Percentiles rank a stretch among this genome's conserved stretches.
Conservation (phyloP, 2,329 filamentous ascomycete species). For the Scytalidium sp. region DNA sequence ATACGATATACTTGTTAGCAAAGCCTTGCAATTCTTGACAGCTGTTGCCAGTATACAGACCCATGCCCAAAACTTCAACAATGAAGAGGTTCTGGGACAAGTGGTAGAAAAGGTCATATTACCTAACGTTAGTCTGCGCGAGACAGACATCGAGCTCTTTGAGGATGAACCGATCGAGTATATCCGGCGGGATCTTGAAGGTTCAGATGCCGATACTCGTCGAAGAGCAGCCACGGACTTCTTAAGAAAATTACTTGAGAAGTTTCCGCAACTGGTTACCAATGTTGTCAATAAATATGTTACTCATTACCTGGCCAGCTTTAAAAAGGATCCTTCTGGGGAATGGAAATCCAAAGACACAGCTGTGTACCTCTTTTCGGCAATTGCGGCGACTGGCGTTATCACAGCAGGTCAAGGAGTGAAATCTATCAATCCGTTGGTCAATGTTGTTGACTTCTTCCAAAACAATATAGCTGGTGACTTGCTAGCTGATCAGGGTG, state of each 20-base stretch:
- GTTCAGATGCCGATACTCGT: constrained; percentile 92
- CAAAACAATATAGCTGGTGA: constrained; percentile 90
- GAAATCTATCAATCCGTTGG: constrained; percentile 80
- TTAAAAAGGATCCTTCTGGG: constrained; percentile 60
- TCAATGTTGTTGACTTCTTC: constrained; percentile 94
- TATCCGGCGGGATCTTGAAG: constrained; percentile 90
- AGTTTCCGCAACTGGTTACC: constrained; percentile 83
- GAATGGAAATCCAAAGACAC: constrained; percentile 99
- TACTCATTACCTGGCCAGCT: constrained; percentile 74
- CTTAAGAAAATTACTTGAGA: constrained; percentile 81
- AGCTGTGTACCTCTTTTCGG: constrained; percentile 93
- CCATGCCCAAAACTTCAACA: constrained; percentile 84
- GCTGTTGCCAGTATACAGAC: constrained; percentile 75
- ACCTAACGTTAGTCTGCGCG: constrained; percentile 86
- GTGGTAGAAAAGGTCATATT: constrained; percentile 95
- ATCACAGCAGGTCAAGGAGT: constrained; percentile 88
- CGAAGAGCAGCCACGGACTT: constrained; percentile 94
- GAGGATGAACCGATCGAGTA: constrained; percentile 99
- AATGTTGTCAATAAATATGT: constrained; percentile 85
- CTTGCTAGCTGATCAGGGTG: constrained; percentile 64
- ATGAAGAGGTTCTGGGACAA: constrained; percentile 72
- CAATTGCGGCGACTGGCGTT: constrained; percentile 87
- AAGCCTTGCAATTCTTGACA: constrained; percentile 90
- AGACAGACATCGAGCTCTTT: constrained; percentile 92
- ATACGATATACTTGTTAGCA: constrained; percentile 92